Evolutionary conservation across 1,284 basidiomycete genomes (phyloP).

Genomic region (Rhodotorula sp.): DNA sequence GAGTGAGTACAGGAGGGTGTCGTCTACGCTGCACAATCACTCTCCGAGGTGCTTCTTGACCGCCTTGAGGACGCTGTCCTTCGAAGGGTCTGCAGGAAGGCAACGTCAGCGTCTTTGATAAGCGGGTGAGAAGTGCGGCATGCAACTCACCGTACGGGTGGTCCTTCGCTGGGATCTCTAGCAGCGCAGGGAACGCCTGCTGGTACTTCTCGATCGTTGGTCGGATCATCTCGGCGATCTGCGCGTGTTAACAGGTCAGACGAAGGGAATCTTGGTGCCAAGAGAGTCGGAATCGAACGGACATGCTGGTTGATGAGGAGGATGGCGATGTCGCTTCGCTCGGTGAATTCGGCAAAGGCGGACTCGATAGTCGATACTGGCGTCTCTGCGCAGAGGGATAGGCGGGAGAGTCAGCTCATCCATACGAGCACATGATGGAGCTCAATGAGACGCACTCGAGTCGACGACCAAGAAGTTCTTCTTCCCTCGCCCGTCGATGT

Average conservation of each 20-base stretch:
- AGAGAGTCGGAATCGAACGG: conserved; percentile 44
- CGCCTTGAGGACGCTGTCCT: conserved; percentile 94
- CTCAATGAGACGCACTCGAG: conserved; percentile 61
- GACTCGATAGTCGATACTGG: conserved; percentile 82
- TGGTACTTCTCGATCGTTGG: conserved; percentile 93
- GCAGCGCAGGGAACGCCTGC: conserved; percentile 90
- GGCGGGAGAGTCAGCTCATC: background rate
- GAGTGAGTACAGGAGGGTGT: too few species aligned
- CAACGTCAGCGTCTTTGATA: background rate
- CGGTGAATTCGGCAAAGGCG: conserved; percentile 86
- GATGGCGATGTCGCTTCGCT: conserved; percentile 89
- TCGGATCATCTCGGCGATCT: conserved; percentile 96
- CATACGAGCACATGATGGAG: background rate
- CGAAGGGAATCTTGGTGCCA: too few species aligned
- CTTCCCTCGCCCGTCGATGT: conserved; percentile 80
- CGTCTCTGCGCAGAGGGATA: conserved; percentile 62
- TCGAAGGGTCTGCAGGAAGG: conserved; percentile 75
- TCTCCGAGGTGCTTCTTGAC: conserved; percentile 97
- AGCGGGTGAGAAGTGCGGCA: too few species aligned
- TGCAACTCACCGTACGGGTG: conserved; percentile 54
- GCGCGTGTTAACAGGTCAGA: background rate
- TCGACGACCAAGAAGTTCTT: conserved; percentile 97
- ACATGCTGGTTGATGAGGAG: conserved; percentile 96
- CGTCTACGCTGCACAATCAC: conserved; percentile 48
- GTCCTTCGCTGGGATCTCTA: conserved; percentile 94